Percentiles rank a stretch among this genome's conserved stretches.
phyloP scores from a whole-genome alignment of 345 rosid species.

The Gossypium stocksii region DNA sequence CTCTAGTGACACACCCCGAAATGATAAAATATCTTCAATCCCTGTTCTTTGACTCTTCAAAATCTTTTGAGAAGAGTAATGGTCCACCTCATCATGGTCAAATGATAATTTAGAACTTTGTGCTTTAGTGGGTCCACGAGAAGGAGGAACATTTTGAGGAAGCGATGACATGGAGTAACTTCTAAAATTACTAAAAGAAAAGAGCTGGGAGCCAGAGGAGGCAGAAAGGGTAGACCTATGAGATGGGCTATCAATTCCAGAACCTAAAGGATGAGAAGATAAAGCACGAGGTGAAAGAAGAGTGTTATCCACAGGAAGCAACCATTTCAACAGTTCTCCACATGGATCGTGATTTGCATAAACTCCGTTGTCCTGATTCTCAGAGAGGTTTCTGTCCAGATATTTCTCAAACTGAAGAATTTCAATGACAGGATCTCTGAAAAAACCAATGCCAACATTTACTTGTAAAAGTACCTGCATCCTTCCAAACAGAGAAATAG shows the following conservation, averaged over 20 bases:
- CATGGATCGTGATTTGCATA: constrained; percentile 52
- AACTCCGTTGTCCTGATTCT: constrained; percentile 32
- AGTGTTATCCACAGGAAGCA: constrained; percentile 84
- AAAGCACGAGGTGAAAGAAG: constrained; percentile 49
- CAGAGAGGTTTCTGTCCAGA: constrained; percentile 35
- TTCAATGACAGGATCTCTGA: constrained; percentile 77
- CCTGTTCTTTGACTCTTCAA: constrained; percentile 41
- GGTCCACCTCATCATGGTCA: constrained; percentile 78
- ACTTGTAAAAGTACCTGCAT: constrained; percentile 94
- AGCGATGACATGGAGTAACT: constrained; percentile 98
- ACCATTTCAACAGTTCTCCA: constrained; percentile 82
- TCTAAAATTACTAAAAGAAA: constrained; percentile 81
- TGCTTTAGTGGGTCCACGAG: constrained; percentile 48
- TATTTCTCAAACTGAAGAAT: constrained; percentile 94
- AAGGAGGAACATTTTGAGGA: constrained; percentile 64
- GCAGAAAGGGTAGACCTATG: constrained; percentile 43
- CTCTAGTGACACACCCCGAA: constrained; percentile 83
- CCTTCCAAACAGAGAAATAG: constrained; percentile 76
- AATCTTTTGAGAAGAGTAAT: constrained; percentile 47
- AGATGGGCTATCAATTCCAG: constrained; percentile 51
- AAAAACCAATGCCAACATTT: constrained; percentile 62
- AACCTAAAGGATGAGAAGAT: constrained; percentile 49
- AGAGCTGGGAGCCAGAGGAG: constrained; percentile 77
- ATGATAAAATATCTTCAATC: constrained; percentile 68
- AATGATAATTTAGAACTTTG: constrained; percentile 70